These are phyloP conservation scores for Tubosaeta brunneosetosa DNA, from an alignment of 768 basidiomycete species.

Conservation along the genomic window DNA sequence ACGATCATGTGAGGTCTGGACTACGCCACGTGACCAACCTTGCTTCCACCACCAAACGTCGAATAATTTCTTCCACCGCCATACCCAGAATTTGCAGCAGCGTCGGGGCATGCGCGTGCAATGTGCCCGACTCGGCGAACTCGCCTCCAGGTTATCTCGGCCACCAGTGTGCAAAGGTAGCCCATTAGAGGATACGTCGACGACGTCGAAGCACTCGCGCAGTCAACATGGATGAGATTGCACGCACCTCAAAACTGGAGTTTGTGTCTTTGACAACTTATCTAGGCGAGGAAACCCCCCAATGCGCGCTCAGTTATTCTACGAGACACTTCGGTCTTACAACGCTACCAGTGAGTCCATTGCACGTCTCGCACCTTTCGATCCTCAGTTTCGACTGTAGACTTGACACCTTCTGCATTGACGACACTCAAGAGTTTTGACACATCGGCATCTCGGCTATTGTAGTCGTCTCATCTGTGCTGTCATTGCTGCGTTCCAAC, in stretches of 20 bases:
- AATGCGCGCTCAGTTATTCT: constrained; percentile 85
- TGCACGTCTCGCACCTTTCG: neutral
- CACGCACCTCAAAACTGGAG: constrained; percentile 78
- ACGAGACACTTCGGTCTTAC: constrained; percentile 72
- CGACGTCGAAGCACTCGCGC: constrained; percentile 77
- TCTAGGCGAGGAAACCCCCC: constrained; percentile 39
- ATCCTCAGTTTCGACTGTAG: constrained; percentile 36
- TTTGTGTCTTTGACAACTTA: constrained; percentile 44
- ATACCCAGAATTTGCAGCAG: too few relatives aligned
- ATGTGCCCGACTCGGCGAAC: too few relatives aligned
- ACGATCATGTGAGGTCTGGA: neutral
- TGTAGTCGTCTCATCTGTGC: constrained; percentile 77
- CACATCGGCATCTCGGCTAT: constrained; percentile 71
- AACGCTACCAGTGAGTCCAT: constrained; percentile 81
- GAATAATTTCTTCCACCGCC: too few relatives aligned
- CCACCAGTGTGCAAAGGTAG: constrained; percentile 76
- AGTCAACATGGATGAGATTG: constrained; percentile 79
- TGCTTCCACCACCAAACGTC: too few relatives aligned
- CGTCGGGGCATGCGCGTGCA: too few relatives aligned
- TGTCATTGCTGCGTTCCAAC: constrained; percentile 47
- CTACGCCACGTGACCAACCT: neutral
- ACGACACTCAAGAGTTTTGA: constrained; percentile 63
- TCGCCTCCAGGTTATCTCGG: constrained; percentile 78
- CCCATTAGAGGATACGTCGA: constrained; percentile 85
- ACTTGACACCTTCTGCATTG: constrained; percentile 63